Evolutionary conservation across 345 rosid genomes (phyloP).

Genomic region (Rhodomyrtus tomentosa): DNA sequence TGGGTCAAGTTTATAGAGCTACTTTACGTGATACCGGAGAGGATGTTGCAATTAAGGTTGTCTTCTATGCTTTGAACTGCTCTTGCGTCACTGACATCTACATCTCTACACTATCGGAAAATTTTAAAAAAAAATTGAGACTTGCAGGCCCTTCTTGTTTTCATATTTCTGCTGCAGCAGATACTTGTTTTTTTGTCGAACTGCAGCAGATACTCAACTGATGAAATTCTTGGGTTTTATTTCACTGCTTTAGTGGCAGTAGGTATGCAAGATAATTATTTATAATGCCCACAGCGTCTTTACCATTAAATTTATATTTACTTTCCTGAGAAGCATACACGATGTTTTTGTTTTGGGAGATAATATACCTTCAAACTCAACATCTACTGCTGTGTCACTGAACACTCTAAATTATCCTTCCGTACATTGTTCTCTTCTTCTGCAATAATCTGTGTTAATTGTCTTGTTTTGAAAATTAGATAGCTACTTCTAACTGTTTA

Average conservation of each 20-base stretch:
- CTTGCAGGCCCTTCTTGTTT: not conserved
- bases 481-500: not conserved
- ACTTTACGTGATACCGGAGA: constrained; percentile 79
- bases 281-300: not conserved
- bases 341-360: not conserved
- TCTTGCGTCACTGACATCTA: not conserved
- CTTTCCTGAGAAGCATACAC: not conserved
- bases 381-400: not conserved
- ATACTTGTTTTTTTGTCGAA: no score
- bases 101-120: not conserved
- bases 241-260: not conserved
- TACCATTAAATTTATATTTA: not conserved
- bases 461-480: not conserved
- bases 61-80: not conserved
- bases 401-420: not conserved
- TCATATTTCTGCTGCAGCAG: not conserved
- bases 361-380: not conserved
- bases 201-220: not conserved
- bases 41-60: constrained; percentile 96
- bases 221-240: not conserved
- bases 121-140: not conserved
- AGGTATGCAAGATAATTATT: not conserved
- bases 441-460: not conserved
- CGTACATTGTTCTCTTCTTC: not conserved
- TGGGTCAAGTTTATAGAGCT: constrained; percentile 97